Base-by-base conservation (phyloP, 1,284 basidiomycete genomes). In the Omphalotus olearius region DNA sequence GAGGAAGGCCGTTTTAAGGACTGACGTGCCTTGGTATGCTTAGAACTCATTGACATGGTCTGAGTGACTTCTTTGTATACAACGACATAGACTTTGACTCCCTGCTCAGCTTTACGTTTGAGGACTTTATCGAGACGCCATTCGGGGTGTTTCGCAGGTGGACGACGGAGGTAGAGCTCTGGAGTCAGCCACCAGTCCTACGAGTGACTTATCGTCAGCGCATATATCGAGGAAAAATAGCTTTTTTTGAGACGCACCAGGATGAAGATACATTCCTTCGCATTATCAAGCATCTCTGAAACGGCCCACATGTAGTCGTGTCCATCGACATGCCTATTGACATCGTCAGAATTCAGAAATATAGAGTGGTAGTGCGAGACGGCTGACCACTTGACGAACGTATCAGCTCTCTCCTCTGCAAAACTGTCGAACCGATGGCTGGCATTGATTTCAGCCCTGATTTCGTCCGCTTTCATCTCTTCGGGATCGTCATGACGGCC, bases 241-340 rank as follows among this genome's bases (percentile, higher is more conserved):
- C 16, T 57, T 85, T 85, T 5, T 4, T 5, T 28, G 26, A 28
- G 30, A 33, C 30, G 30, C 13, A 33, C 30, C 57, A 85, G 55
- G 53, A 89, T 89, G 69, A 93, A 93, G 60, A 93, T 93, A 38
- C 71, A 80, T 63, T 89, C 84, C 56, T 74, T 74, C 2, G 88
- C 85, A 42, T 70, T 80, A 47, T 96, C 92, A 20, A 97, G 76
- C 66, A 95, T 75, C 69, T 94, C 92, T 2, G 91, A 92, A 28
- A 96, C 66, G 0, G 94, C 93, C 80, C 88, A 96, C 78, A 97
- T 91, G 67, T 95, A 97, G 70, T 97, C 91, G 54, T 92, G 88
- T 0, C 93, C 92, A 62, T 94, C 92, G 46, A 94, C 79, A 63
- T 93, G 90, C 30, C 30, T 33, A 23, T 23, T 23, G 23, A 23